These are phyloP conservation scores for Globisporangium lucens DNA, from an alignment of 352 stramenopile species.

Conservation along the genomic window DNA sequence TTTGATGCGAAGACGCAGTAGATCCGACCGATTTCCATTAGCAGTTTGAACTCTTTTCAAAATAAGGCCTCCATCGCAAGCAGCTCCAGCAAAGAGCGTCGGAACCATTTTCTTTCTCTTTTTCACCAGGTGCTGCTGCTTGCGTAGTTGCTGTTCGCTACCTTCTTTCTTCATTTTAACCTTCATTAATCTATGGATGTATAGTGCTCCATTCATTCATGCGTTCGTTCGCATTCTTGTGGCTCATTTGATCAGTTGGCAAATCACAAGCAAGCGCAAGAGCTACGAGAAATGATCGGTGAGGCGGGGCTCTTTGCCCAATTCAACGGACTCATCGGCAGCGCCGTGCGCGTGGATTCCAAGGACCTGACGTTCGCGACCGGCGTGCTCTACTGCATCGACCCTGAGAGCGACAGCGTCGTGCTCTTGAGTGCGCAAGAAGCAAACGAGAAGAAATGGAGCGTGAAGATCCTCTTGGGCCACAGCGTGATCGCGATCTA, in stretches of 20 bases:
- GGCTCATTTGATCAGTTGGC: neutral
- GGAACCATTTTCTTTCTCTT: too few species aligned
- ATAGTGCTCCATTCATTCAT: constrained; percentile 16
- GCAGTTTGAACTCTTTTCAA: constrained; percentile 5
- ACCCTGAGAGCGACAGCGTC: constrained; percentile 54
- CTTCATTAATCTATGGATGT: constrained; percentile 20
- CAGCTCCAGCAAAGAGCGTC: too few species aligned
- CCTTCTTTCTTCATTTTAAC: constrained; percentile 17
- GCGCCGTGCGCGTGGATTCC: constrained; percentile 33
- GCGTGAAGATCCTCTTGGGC: constrained; percentile 13
- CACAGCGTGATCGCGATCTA: constrained; percentile 10
- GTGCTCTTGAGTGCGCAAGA: constrained; percentile 32
- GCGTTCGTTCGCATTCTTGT: neutral
- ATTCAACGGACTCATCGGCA: constrained; percentile 30
- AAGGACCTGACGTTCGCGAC: constrained; percentile 29
- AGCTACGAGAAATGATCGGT: neutral
- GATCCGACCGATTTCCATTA: neutral
- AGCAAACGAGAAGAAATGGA: neutral
- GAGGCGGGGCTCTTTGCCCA: constrained; percentile 31
- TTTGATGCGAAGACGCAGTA: neutral
- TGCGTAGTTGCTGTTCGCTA: neutral
- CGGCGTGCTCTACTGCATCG: constrained; percentile 53
- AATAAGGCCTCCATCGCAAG: neutral
- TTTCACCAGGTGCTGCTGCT: neutral
- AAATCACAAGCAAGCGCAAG: neutral